phyloP scores from a whole-genome alignment of 768 basidiomycete genomes.

The Krasilnikovozyma curviuscula region DNA sequence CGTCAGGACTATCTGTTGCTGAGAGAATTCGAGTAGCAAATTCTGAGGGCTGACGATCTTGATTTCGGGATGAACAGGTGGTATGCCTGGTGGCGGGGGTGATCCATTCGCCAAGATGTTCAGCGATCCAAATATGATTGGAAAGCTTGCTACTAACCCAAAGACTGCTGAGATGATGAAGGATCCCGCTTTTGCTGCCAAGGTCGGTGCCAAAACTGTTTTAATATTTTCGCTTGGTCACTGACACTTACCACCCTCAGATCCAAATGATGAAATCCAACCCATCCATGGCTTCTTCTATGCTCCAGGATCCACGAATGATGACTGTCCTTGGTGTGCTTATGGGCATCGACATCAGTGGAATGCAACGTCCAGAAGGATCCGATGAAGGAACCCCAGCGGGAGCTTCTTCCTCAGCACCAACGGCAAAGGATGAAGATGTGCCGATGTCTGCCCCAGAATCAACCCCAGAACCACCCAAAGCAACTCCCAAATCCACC shows the following conservation, averaged over 20 bases:
- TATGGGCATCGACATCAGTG: slow-evolving; percentile 83
- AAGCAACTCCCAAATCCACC: background rate
- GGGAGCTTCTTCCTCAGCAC: background rate
- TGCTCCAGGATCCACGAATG: slow-evolving; percentile 70
- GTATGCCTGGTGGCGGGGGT: slow-evolving; percentile 33
- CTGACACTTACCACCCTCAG: slow-evolving; percentile 1
- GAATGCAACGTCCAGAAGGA: slow-evolving; percentile 63
- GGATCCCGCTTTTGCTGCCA: slow-evolving; percentile 63
- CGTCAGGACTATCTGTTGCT: too few species aligned
- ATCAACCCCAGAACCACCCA: too few species aligned
- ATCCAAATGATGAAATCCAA: slow-evolving; percentile 21
- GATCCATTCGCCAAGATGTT: slow-evolving; percentile 57
- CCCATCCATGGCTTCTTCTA: slow-evolving; percentile 25
- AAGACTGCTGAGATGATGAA: slow-evolving; percentile 64
- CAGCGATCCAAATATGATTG: slow-evolving; percentile 59
- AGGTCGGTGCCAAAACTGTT: slow-evolving; percentile 27
- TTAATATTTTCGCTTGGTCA: slow-evolving; percentile 1
- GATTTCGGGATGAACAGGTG: too few species aligned
- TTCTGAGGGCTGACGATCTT: too few species aligned
- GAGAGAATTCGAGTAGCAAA: too few species aligned
- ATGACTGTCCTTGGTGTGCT: slow-evolving; percentile 63
- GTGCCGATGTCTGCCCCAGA: too few species aligned
- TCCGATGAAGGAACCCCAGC: slow-evolving; percentile 42
- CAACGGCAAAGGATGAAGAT: too few species aligned
- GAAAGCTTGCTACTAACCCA: slow-evolving; percentile 69